A percentile compares a stretch with the other conserved stretches of the same genome.
Evolutionary conservation across 345 rosid species (phyloP).

Genomic region (Lagerstroemia speciosa): DNA sequence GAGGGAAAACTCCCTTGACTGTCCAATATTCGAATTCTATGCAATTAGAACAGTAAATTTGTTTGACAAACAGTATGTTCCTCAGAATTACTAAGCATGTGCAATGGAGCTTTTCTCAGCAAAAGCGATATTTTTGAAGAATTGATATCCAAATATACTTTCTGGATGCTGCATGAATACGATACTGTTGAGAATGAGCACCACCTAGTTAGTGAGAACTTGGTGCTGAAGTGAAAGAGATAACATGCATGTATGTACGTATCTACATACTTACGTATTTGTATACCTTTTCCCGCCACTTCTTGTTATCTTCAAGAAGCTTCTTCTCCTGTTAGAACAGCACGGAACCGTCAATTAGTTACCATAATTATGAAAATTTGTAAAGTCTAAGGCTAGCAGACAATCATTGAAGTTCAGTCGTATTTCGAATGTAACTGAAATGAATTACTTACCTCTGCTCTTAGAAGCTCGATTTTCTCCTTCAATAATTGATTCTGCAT

Average conservation of each 20-base stretch:
- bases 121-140: no score
- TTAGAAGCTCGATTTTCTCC: conserved; percentile 59
- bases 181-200: no score
- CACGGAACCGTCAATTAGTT: neutral
- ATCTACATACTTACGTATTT: no score
- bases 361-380: neutral
- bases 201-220: no score
- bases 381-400: neutral
- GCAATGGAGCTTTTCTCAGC: no score
- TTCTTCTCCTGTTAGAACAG: conserved; percentile 9
- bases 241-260: neutral
- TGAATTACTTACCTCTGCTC: conserved; percentile 40
- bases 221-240: neutral
- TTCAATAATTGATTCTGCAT: conserved; percentile 47
- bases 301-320: conserved; percentile 9
- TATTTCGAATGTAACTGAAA: neutral
- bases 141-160: no score
- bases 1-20: no score
- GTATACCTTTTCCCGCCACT: conserved; percentile 8
- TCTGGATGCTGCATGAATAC: no score
- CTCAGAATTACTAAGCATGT: no score
- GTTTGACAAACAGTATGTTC: no score
- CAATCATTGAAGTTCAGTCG: neutral
- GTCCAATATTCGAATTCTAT: no score
- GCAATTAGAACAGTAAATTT: no score